These are phyloP conservation scores for Suillus variegatus DNA, from an alignment of 768 basidiomycete genomes.

Conservation along the genomic window DNA sequence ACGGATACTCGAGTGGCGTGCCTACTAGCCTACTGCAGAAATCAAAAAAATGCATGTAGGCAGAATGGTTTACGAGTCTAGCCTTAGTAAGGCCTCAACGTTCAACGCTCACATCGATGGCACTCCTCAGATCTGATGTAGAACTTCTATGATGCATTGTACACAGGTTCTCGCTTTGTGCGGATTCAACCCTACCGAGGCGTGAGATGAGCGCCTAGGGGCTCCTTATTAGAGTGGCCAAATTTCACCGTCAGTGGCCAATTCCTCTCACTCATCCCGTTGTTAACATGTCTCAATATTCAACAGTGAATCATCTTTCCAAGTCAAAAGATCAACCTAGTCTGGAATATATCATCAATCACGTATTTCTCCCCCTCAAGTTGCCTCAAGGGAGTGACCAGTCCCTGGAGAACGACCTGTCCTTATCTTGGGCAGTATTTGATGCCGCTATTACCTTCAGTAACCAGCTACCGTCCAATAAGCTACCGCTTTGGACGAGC, in stretches of 20 bases:
- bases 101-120: no score
- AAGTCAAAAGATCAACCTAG: neutral
- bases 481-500: conserved; percentile 29
- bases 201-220: neutral
- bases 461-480: conserved; percentile 2
- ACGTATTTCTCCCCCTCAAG: conserved; percentile 45
- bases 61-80: no score
- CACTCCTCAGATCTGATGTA: no score
- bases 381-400: conserved; percentile 41
- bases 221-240: neutral
- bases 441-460: conserved; percentile 23
- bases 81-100: no score
- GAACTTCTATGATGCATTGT: no score
- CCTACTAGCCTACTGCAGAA: no score
- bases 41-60: no score
- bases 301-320: neutral
- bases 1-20: no score
- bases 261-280: neutral
- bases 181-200: no score
- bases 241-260: no score
- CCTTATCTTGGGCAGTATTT: conserved; percentile 24
- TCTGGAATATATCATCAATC: conserved; percentile 38
- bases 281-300: neutral
- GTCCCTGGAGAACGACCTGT: conserved; percentile 21
- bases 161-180: no score